Evolutionary conservation across 2,329 filamentous ascomycete species (phyloP).

Genomic region (Aspergillus phoenicis): DNA sequence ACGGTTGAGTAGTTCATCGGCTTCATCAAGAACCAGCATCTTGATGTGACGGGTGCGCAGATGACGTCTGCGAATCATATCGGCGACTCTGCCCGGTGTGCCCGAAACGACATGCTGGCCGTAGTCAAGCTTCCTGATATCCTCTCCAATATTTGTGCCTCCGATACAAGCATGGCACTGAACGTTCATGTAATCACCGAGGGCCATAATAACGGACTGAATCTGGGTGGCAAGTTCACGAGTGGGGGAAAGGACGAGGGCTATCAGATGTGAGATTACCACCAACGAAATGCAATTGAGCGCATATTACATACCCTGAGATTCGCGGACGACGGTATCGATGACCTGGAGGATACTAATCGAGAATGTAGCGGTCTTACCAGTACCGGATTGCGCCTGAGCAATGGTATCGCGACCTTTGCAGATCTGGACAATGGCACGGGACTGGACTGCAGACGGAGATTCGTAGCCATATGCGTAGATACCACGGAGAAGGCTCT

Average conservation of each 20-base stretch:
- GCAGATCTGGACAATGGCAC: conserved; percentile 98
- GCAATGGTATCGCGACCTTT: conserved; percentile 98
- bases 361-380: conserved; percentile 95
- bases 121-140: conserved; percentile 96
- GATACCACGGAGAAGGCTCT: conserved; percentile 93
- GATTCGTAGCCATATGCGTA: conserved; percentile 99
- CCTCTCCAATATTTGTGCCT: conserved; percentile 95
- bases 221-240: conserved; percentile 98
- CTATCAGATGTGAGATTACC: conserved; percentile 41
- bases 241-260: conserved; percentile 91
- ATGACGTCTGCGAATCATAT: conserved; percentile 76
- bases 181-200: conserved; percentile 99
- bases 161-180: conserved; percentile 99
- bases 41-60: conserved; percentile 75
- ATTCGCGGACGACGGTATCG: conserved; percentile 88
- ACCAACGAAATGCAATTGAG: not conserved
- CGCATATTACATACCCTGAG: conserved; percentile 59
- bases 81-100: conserved; percentile 92
- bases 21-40: conserved; percentile 76
- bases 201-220: conserved; percentile 97
- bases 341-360: conserved; percentile 96
- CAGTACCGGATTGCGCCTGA: conserved; percentile 94
- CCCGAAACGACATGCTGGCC: conserved; percentile 97
- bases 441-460: conserved; percentile 94
- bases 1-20: conserved; percentile 80